Percentiles rank a stretch among this genome's conserved stretches.
Conservation (phyloP, 2,329 filamentous ascomycete genomes). For the Nigrograna mackinnonii region DNA sequence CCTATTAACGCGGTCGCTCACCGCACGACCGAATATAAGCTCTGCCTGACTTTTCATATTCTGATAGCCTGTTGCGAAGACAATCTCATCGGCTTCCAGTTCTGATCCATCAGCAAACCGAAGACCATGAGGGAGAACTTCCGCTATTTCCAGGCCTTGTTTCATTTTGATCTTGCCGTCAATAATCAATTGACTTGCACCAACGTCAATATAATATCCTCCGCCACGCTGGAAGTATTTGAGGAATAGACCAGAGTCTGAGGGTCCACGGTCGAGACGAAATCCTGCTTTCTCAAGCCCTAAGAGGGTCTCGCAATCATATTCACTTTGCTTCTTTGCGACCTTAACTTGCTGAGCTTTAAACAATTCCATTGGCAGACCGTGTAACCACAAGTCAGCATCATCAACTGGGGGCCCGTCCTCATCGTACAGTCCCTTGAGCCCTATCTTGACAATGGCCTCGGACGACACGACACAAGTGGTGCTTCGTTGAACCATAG, state of each 20-base stretch:
- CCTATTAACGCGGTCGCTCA: conserved; percentile 46
- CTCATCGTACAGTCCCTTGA: conserved; percentile 34
- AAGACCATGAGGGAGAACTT: conserved; percentile 45
- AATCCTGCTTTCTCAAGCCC: conserved; percentile 49
- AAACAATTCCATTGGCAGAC: conserved; percentile 36
- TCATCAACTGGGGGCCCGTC: conserved; percentile 29
- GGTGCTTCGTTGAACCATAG: conserved; percentile 50
- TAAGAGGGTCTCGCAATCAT: conserved; percentile 44
- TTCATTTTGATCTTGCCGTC: conserved; percentile 52
- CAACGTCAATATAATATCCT: conserved; percentile 54
- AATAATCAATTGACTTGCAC: conserved; percentile 45
- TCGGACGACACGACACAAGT: conserved; percentile 42
- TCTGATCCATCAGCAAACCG: conserved; percentile 48
- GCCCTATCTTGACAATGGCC: conserved; percentile 28
- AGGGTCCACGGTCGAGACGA: conserved; percentile 36
- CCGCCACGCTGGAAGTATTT: conserved; percentile 48
- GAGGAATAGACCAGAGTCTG: conserved; percentile 34
- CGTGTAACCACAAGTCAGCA: conserved; percentile 31
- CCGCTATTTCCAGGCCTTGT: conserved; percentile 37
- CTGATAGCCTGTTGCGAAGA: conserved; percentile 53
- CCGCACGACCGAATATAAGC: conserved; percentile 44
- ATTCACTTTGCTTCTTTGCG: conserved; percentile 27
- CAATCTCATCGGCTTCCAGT: conserved; percentile 50
- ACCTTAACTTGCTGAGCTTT: conserved; percentile 31
- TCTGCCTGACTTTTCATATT: conserved; percentile 46